Evolutionary conservation across 495 filamentous ascomycete genomes (phyloP).

Genomic region (Talaromyces ruber): DNA sequence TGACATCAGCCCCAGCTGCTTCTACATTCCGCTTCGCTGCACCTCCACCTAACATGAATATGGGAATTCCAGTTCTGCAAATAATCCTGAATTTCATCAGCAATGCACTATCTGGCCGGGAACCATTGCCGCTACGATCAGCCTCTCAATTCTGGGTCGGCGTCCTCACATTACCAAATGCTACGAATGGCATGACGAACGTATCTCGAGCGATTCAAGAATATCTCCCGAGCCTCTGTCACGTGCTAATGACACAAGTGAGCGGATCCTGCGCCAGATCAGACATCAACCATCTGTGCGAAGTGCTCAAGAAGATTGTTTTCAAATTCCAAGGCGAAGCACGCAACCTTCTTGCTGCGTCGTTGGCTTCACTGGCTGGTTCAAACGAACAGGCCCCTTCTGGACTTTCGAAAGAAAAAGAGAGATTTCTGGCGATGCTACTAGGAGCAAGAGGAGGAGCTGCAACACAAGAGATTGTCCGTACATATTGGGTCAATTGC

Average conservation of each 20-base stretch:
- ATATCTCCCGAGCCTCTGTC: constrained; percentile 50
- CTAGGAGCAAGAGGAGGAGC: constrained; percentile 49
- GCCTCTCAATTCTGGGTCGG: constrained; percentile 76
- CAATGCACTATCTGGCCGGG: constrained; percentile 58
- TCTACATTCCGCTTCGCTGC: constrained; percentile 44
- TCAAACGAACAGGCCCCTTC: constrained; percentile 36
- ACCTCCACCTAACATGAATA: constrained; percentile 8
- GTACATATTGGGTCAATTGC: constrained; percentile 63
- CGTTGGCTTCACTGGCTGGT: constrained; percentile 50
- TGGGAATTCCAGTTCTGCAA: constrained; percentile 39
- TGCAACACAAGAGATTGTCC: constrained; percentile 51
- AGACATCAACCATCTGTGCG: constrained; percentile 66
- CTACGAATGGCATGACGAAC: constrained; percentile 26
- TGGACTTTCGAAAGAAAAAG: constrained; percentile 19
- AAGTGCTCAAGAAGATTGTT: constrained; percentile 70
- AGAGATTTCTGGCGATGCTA: constrained; percentile 28
- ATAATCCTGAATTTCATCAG: constrained; percentile 73
- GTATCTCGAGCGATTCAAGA: constrained; percentile 47
- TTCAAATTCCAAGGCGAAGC: constrained; percentile 56
- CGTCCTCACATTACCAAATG: constrained; percentile 26
- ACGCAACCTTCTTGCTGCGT: constrained; percentile 49
- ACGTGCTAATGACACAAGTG: constrained; percentile 57
- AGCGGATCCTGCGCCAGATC: constrained; percentile 67
- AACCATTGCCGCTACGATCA: constrained; percentile 72
- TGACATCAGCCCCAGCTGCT: constrained; percentile 24